Evolutionary conservation across 2,329 filamentous ascomycete genomes (phyloP).

Genomic region (Exophiala xenobiotica): DNA sequence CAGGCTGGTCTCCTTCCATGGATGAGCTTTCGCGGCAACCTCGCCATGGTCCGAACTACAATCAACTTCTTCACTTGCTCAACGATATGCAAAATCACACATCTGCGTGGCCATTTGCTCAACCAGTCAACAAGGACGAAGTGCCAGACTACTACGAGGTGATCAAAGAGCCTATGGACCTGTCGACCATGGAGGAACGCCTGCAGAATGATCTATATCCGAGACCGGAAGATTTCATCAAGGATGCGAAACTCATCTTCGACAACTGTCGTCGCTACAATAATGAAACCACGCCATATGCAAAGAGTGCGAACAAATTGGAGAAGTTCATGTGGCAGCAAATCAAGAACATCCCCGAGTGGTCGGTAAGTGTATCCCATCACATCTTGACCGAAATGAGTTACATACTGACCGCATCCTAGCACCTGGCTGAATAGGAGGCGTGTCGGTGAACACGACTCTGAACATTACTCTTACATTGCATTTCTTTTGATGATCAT

Average conservation of each 20-base stretch:
- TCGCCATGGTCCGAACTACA: conserved; percentile 94
- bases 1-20: conserved; percentile 97
- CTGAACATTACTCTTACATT: neutral
- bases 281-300: conserved; percentile 90
- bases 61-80: conserved; percentile 85
- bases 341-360: conserved; percentile 88
- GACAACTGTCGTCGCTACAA: conserved; percentile 96
- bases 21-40: conserved; percentile 93
- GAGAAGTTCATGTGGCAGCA: conserved; percentile 95
- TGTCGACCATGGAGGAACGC: conserved; percentile 92
- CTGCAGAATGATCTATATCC: conserved; percentile 91
- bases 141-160: conserved; percentile 99
- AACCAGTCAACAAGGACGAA: conserved; percentile 91
- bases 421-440: conserved; percentile 44
- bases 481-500: neutral
- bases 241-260: conserved; percentile 84
- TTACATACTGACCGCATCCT: conserved; percentile 14
- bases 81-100: conserved; percentile 94
- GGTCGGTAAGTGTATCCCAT: conserved; percentile 69
- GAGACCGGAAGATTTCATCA: conserved; percentile 87
- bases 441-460: conserved; percentile 11
- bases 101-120: conserved; percentile 89
- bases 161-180: conserved; percentile 96
- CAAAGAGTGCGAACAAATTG: conserved; percentile 89
- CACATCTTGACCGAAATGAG: too few species aligned